These are phyloP conservation scores for Spizellomyces punctatus DNA, from an alignment of 192 early-diverging fungal species.

Conservation along the genomic window DNA sequence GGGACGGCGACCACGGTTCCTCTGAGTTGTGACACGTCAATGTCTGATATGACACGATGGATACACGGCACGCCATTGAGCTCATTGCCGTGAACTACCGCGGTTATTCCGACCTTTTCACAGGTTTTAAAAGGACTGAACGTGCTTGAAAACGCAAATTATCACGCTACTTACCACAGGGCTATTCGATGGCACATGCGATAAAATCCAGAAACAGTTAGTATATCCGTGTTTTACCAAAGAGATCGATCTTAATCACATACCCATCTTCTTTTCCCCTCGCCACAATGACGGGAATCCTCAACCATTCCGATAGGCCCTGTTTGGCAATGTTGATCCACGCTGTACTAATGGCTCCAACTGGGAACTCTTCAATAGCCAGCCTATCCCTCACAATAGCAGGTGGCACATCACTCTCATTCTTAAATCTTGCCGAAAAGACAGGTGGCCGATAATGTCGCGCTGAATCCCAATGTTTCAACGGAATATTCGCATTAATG, in stretches of 20 bases:
- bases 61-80: slow-evolving; percentile 91
- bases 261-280: slow-evolving; percentile 60
- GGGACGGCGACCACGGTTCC: slow-evolving; percentile 89
- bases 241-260: not conserved
- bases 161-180: slow-evolving; percentile 26
- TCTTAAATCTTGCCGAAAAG: slow-evolving; percentile 46
- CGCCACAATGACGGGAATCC: slow-evolving; percentile 78
- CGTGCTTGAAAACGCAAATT: too few relatives aligned
- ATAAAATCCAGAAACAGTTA: too few relatives aligned
- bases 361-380: slow-evolving; percentile 63
- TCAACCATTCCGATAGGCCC: slow-evolving; percentile 63
- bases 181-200: not conserved
- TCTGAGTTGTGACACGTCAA: slow-evolving; percentile 69
- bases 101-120: slow-evolving; percentile 64
- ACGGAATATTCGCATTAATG: slow-evolving; percentile 20
- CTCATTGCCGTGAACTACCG: slow-evolving; percentile 90
- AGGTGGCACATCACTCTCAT: slow-evolving; percentile 66
- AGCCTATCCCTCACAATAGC: slow-evolving; percentile 61
- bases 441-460: slow-evolving; percentile 59
- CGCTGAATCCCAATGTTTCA: slow-evolving; percentile 51
- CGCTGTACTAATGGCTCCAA: slow-evolving; percentile 58
- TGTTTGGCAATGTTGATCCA: slow-evolving; percentile 77
- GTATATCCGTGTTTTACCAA: not conserved
- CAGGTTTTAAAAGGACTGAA: not conserved
- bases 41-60: slow-evolving; percentile 80